Base-by-base conservation (phyloP, 2,329 filamentous ascomycete species). In the Cladosporium sp. region DNA sequence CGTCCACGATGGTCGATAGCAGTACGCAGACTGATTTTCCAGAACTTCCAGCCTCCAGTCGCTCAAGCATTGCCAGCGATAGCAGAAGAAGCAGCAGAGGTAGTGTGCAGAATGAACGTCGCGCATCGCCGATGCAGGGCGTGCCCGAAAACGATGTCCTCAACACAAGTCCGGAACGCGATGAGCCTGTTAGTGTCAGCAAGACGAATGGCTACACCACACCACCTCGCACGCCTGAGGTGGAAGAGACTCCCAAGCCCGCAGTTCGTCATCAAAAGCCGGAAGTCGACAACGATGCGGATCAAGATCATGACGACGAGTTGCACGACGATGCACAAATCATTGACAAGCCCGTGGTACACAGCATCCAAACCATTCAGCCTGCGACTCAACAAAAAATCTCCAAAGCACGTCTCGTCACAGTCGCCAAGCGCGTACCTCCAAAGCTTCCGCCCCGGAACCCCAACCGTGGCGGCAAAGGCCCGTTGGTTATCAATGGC, bases 361-460 rank as follows among this genome's bases (percentile, higher is more conserved):
- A 84, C 2, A 73, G 88, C 29, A 78, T 90, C 25, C 86, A 83
- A 53, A 83, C 88, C 59, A 78, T 88, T 6, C 78, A 82, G 46
- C 78, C 81, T 35, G 75, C 80, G 38, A 46, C 54, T 6, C 58
- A 63, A 15, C 57, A 62, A 38, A 58, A 58, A n/a, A 55, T 66
- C 50, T 85, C 82, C 33, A 85, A 87, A 62, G 88, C 89, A 19
- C 85, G 85, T 43, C 74, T 96, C 43, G 88, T 96, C 22, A 90
- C 82, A 39, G 95, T 96, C 52, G 83, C 87, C 11, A 94, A 92
- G 70, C 80, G 89, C 30, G 69, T 84, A 1, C 81, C 88, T 1
- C 89, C 91, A 2, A 83, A 86, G 7, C 77, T 95, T 11, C 91
- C 91, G 1, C 77, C 81, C 3, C 78, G 90, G 41, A 95, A 86